Evolutionary conservation across 2,329 filamentous ascomycete species (phyloP).

Genomic region (Hyphodiscus sp.): DNA sequence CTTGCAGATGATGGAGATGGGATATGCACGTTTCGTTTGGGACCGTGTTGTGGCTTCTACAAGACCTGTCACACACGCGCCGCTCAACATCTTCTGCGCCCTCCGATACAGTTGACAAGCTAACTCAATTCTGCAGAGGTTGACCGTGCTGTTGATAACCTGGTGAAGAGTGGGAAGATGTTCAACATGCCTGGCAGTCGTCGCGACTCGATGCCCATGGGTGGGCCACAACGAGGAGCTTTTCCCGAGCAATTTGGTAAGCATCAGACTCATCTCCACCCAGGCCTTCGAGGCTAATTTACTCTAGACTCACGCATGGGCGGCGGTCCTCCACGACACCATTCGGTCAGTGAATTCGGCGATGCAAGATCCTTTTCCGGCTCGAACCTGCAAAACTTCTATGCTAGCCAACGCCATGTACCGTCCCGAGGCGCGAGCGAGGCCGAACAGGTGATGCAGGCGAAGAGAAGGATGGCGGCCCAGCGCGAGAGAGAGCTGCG

Average conservation of each 20-base stretch:
- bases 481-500: constrained; percentile 98
- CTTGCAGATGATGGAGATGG: constrained; percentile 5
- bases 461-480: constrained; percentile 97
- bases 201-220: constrained; percentile 72
- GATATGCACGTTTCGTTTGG: background rate
- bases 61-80: constrained; percentile 2
- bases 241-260: constrained; percentile 54
- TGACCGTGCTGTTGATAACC: constrained; percentile 89
- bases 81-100: background rate
- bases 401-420: constrained; percentile 88
- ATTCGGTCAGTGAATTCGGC: constrained; percentile 76
- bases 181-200: constrained; percentile 56
- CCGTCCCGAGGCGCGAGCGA: constrained; percentile 76
- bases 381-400: constrained; percentile 86
- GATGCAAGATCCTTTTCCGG: constrained; percentile 65
- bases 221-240: constrained; percentile 47
- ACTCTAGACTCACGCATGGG: constrained; percentile 63
- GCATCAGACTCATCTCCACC: constrained; percentile 27
- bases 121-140: constrained; percentile 59
- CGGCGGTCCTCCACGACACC: constrained; percentile 62
- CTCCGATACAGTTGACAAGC: constrained; percentile 1
- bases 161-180: constrained; percentile 94
- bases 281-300: background rate
- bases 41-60: background rate
- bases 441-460: constrained; percentile 98